Conservation (phyloP, 2,329 filamentous ascomycete genomes). For the Fusarium metavorans region DNA sequence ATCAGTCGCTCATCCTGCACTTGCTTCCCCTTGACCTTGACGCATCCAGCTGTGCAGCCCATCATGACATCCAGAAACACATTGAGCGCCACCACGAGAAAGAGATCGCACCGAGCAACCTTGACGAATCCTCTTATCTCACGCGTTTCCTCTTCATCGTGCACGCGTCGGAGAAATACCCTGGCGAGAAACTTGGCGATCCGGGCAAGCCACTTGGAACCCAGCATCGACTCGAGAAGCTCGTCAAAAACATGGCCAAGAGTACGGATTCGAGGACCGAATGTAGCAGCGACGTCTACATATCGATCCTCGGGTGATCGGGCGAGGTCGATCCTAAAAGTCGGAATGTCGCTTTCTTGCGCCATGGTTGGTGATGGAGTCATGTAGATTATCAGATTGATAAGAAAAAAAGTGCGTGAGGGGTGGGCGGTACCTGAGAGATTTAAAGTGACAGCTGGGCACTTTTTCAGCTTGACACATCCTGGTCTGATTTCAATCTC, state of each 20-base stretch:
- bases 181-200: slow-evolving; percentile 54
- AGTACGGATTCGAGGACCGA: slow-evolving; percentile 10
- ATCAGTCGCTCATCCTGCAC: slow-evolving; percentile 51
- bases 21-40: slow-evolving; percentile 3
- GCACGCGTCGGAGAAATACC: slow-evolving; percentile 60
- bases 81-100: slow-evolving; percentile 69
- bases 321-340: slow-evolving; percentile 18
- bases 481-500: slow-evolving; percentile 12
- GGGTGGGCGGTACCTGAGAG: not conserved
- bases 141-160: slow-evolving; percentile 66
- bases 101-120: slow-evolving; percentile 63
- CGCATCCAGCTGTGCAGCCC: slow-evolving; percentile 70
- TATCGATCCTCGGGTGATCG: slow-evolving; percentile 9
- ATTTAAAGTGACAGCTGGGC: not conserved
- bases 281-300: slow-evolving; percentile 11
- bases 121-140: slow-evolving; percentile 68
- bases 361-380: not conserved
- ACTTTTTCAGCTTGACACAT: not conserved
- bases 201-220: slow-evolving; percentile 16
- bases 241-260: slow-evolving; percentile 27
- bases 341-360: slow-evolving; percentile 8
- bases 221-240: slow-evolving; percentile 24
- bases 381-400: slow-evolving; percentile 6
- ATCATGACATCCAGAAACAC: slow-evolving; percentile 70
- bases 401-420: not conserved